phyloP scores from a whole-genome alignment of 208 protist species.

The Kentomonas sorsogonicus region DNA sequence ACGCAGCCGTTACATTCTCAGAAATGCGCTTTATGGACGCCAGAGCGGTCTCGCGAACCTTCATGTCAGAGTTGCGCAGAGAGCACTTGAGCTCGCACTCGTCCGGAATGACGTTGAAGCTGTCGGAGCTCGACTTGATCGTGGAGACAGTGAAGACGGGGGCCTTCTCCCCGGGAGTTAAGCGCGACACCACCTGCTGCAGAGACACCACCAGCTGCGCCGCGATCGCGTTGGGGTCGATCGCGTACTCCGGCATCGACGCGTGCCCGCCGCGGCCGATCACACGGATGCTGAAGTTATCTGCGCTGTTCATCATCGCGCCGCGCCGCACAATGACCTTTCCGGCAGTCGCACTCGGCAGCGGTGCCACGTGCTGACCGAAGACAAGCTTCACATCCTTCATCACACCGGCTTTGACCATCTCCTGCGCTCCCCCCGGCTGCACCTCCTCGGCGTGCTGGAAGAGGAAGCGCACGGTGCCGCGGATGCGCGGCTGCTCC shows the following conservation, averaged over 20 bases:
- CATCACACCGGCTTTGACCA: conserved; percentile 25
- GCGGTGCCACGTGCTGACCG: conserved; percentile 33
- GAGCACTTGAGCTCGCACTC: conserved; percentile 37
- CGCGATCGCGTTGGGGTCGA: conserved; percentile 46
- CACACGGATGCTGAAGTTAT: conserved; percentile 33
- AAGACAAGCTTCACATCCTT: conserved; percentile 50
- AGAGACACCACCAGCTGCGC: conserved; percentile 31
- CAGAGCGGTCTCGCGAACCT: conserved; percentile 26
- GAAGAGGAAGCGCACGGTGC: conserved; percentile 68
- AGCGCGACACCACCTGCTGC: conserved; percentile 50
- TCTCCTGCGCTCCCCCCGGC: not conserved
- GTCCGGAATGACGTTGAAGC: conserved; percentile 60
- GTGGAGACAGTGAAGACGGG: conserved; percentile 42
- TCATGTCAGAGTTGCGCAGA: conserved; percentile 30
- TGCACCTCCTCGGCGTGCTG: conserved; percentile 57
- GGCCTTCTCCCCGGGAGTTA: conserved; percentile 23
- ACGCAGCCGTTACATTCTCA: conserved; percentile 12
- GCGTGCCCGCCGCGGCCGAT: conserved; percentile 49
- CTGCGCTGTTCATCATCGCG: conserved; percentile 18
- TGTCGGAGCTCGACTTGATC: conserved; percentile 30
- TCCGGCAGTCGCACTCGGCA: conserved; percentile 7
- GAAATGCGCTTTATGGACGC: too few species aligned
- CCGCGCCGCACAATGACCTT: conserved; percentile 20
- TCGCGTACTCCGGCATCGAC: conserved; percentile 39
- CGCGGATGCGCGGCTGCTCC: conserved; percentile 36